Evolutionary conservation across 1,139 yeast genomes (phyloP).

Genomic region (Debaryomyces sp.): DNA sequence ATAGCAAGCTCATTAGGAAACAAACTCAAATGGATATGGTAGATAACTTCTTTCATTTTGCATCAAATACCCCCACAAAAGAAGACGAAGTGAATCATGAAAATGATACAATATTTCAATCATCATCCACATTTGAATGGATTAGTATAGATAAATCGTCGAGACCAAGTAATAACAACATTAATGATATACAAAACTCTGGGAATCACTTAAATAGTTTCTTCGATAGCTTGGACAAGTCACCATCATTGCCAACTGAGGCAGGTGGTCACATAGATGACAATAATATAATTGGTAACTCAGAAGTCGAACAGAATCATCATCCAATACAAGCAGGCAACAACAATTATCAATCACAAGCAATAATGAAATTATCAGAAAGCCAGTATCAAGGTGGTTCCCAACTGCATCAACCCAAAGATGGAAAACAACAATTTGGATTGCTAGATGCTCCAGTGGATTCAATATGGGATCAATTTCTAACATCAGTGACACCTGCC

Average conservation of each 20-base stretch:
- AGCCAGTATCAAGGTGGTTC: neutral
- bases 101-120: neutral
- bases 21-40: neutral
- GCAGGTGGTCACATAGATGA: slow-evolving; percentile 18
- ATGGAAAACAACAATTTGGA: slow-evolving; percentile 60
- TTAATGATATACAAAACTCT: neutral
- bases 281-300: slow-evolving; percentile 11
- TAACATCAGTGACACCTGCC: slow-evolving; percentile 30
- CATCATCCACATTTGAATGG: slow-evolving; percentile 35
- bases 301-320: neutral
- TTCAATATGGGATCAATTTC: slow-evolving; percentile 78
- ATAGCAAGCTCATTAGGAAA: neutral
- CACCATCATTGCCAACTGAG: slow-evolving; percentile 33
- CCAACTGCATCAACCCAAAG: slow-evolving; percentile 24
- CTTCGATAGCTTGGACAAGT: slow-evolving; percentile 43
- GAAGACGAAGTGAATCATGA: neutral
- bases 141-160: slow-evolving; percentile 13
- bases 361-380: neutral
- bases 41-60: neutral
- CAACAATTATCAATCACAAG: neutral
- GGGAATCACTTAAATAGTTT: slow-evolving; percentile 40
- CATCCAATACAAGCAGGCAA: neutral
- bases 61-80: neutral
- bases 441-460: slow-evolving; percentile 68
- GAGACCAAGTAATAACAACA: neutral